Evolutionary conservation across 148 eudicot genomes (phyloP), one percentile per base, ranked within the genome.

Genomic region (Rhododendron ferrugineum): DNA sequence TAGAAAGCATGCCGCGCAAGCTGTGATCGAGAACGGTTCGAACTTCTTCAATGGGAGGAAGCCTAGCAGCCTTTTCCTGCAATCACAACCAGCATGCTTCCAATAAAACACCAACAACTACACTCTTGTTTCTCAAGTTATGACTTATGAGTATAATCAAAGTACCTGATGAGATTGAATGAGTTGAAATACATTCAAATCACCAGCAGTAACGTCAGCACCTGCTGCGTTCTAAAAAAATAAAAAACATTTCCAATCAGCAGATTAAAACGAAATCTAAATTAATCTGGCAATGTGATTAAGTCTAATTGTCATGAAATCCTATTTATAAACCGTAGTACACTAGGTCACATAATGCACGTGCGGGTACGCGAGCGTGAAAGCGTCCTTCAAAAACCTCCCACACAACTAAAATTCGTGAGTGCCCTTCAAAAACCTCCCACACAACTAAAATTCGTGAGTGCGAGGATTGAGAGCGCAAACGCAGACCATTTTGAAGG

Each of bases 91-190:
- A 47, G 3, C 8, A 52, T 32, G 16, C 15, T 49, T 36, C 28
- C 3, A 23, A 52, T 47, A 22, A 34, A 16, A 62, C 36, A 26
- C 46, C 7, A 11, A 22, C 20, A 44, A 6, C 15, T 5, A 42
- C 20, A 47, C 73, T 6, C 4, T 68, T 37, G 11, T 37, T 44
- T 10, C 78, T 40, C 9, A 5, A 50, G 18, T 26, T 13, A 56
- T 46, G 20, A 16, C 22, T 54, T 54, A 18, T 1, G 22, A 15
- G 50, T 4, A 82, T 30, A 70, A 42, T 11, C 18, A 9, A 15
- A 75, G 16, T 30, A 96, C 99, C 97, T 96, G 99, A 83, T 96
- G 98, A 89, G 94, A 85, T 89, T 93, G 96, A 83, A 96, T 93
- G 13, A 91, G 90, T 78, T 94, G 94, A 49, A 89, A 89, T 34